Evolutionary conservation across 2,329 filamentous ascomycete genomes (phyloP).

Genomic region (Malbranchea zuffiana): DNA sequence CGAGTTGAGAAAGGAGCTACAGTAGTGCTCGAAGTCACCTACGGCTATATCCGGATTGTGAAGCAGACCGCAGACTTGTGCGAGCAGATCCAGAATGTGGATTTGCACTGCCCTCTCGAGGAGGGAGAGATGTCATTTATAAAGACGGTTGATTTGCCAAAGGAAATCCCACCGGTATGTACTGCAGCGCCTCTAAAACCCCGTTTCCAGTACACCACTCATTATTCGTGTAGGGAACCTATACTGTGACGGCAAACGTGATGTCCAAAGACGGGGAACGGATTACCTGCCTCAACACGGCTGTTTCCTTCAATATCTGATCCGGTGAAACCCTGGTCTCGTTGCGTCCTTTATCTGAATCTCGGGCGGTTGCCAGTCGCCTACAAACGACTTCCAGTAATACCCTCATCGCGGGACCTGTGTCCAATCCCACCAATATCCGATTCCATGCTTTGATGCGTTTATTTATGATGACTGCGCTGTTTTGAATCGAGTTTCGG

Average conservation of each 20-base stretch:
- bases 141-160: conserved; percentile 77
- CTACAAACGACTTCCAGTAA: background rate
- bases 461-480: no score
- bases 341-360: background rate
- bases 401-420: no score
- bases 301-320: conserved; percentile 11
- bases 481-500: no score
- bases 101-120: conserved; percentile 78
- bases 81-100: conserved; percentile 77
- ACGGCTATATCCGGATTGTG: conserved; percentile 82
- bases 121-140: conserved; percentile 61
- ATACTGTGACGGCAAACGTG: conserved; percentile 80
- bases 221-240: conserved; percentile 56
- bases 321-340: background rate
- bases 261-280: conserved; percentile 59
- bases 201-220: background rate
- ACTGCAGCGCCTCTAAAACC: background rate
- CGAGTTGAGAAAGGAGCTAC: conserved; percentile 67
- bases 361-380: background rate
- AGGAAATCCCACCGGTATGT: conserved; percentile 78
- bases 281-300: conserved; percentile 77
- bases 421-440: no score
- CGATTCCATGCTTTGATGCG: no score
- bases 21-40: conserved; percentile 78
- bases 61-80: conserved; percentile 73